Base-by-base conservation (phyloP, 2,329 filamentous ascomycete species). In the Colletotrichum paranaense region DNA sequence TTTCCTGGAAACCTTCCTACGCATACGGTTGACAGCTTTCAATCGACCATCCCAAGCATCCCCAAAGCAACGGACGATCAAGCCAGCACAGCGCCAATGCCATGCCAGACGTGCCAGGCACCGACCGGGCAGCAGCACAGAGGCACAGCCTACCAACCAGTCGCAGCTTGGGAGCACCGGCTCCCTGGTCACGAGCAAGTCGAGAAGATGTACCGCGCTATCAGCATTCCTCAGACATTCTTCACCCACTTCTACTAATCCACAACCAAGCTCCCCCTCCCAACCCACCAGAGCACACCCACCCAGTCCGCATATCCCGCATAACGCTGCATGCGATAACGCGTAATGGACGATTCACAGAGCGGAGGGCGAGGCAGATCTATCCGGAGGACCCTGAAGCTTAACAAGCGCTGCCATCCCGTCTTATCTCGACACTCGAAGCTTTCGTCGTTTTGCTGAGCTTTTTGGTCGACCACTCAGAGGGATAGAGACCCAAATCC, bases 301-400 rank as follows among this genome's bases (percentile, higher is more conserved):
- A 73, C 71, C 62, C 60, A 65, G 67, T 71, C 67, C 56, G 67
- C 70, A 65, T 66, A 70, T 60, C 70, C 67, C 59, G 67, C 71
- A 66, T 70, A 73, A 56, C 71, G 60, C 71, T 73, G 67, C 71
- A 73, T 71, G 71, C 71, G 71, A 73, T 73, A 73, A 73, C 71
- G 67, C 71, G 60, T 60, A 71, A 62, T 62, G 56, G 67, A 46
- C 53, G 53, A 65, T 70, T 69, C 66, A 64, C 69, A 55, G 60
- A 70, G 67, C 55, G 67, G 67, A 73, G 71, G 46, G 67, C 67
- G 56, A 60, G 60, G 55, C 35, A 73, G 67, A 73, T 73, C 71
- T 66, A 57, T 66, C 67, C 55, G 60, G 67, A 71, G 71, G 71
- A 73, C 71, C 71, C 71, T 73, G 71, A 70, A 71, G 71, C 67